Percentiles rank a stretch among this genome's conserved stretches.
Evolutionary conservation across 768 basidiomycete genomes (phyloP).

Genomic region (Sporobolomyces phaffii): DNA sequence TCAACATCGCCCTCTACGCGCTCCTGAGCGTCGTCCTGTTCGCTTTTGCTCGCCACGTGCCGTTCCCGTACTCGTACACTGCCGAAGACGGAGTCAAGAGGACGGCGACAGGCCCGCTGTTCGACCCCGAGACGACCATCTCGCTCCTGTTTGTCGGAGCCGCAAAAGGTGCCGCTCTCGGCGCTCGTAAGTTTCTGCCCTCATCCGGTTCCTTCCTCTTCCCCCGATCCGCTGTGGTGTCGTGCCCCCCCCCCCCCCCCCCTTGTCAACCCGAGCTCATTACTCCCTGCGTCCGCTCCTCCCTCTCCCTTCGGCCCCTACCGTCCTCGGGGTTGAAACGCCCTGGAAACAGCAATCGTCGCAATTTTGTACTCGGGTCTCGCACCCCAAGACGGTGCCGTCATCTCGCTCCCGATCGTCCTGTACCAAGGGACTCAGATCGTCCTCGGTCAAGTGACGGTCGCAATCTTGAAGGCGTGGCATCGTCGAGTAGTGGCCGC

Average conservation of each 20-base stretch:
- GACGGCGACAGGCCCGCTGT: not conserved
- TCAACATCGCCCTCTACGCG: conserved; percentile 12
- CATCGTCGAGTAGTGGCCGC: not conserved
- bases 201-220: too few relatives aligned
- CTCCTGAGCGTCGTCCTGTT: conserved; percentile 20
- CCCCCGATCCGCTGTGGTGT: too few relatives aligned
- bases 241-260: too few relatives aligned
- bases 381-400: conserved; percentile 22
- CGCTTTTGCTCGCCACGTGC: conserved; percentile 14
- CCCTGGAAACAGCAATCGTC: conserved; percentile 39
- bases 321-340: too few relatives aligned
- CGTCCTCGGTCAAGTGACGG: conserved; percentile 41
- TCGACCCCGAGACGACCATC: conserved; percentile 17
- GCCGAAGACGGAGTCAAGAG: not conserved
- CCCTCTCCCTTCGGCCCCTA: too few relatives aligned
- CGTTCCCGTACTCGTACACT: not conserved
- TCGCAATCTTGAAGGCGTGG: conserved; percentile 41
- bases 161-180: conserved; percentile 30
- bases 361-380: conserved; percentile 42
- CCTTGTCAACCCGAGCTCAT: too few relatives aligned
- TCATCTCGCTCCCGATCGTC: conserved; percentile 43
- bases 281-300: too few relatives aligned
- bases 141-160: conserved; percentile 20
- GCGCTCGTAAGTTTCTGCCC: conserved; percentile 22
- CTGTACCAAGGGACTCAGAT: conserved; percentile 44